Percentiles rank a stretch among this genome's conserved stretches.
phyloP scores from a whole-genome alignment of 331 rosid genomes.

The Telfairia occidentalis region DNA sequence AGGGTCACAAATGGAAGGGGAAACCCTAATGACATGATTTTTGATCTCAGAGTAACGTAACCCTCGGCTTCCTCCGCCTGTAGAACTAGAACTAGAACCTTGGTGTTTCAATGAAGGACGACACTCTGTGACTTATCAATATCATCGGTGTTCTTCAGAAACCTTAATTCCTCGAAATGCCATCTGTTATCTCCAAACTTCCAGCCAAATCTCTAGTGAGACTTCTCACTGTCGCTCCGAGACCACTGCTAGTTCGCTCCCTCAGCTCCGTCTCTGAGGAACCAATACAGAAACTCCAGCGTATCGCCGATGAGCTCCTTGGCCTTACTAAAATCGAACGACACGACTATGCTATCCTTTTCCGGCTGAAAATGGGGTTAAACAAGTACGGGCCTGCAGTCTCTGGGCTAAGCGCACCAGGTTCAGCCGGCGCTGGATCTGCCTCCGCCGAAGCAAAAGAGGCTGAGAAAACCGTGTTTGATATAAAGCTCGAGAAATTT shows the following conservation, averaged over 20 bases:
- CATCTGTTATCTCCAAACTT: slow-evolving; percentile 7
- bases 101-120: background rate
- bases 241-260: slow-evolving; percentile 1
- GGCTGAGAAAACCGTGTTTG: slow-evolving; percentile 16
- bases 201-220: slow-evolving; percentile 6
- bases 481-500: slow-evolving; percentile 18
- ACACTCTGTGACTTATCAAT: background rate
- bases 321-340: slow-evolving; percentile 20
- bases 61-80: background rate
- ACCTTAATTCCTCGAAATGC: slow-evolving; percentile 5
- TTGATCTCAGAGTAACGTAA: background rate
- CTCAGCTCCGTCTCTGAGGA: slow-evolving; percentile 8
- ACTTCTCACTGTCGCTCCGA: slow-evolving; percentile 8
- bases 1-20: background rate
- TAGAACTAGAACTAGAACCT: no score
- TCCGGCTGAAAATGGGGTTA: slow-evolving; percentile 17
- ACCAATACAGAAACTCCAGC: slow-evolving; percentile 14
- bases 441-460: slow-evolving; percentile 10
- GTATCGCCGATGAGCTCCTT: slow-evolving; percentile 22
- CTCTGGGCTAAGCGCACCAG: slow-evolving; percentile 8
- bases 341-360: slow-evolving; percentile 19
- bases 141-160: background rate
- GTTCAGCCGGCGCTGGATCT: slow-evolving; percentile 6
- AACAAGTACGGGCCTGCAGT: slow-evolving; percentile 20
- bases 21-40: background rate